Evolutionary conservation across 2,329 filamentous ascomycete species (phyloP).

Genomic region (Teratosphaeria destructans): DNA sequence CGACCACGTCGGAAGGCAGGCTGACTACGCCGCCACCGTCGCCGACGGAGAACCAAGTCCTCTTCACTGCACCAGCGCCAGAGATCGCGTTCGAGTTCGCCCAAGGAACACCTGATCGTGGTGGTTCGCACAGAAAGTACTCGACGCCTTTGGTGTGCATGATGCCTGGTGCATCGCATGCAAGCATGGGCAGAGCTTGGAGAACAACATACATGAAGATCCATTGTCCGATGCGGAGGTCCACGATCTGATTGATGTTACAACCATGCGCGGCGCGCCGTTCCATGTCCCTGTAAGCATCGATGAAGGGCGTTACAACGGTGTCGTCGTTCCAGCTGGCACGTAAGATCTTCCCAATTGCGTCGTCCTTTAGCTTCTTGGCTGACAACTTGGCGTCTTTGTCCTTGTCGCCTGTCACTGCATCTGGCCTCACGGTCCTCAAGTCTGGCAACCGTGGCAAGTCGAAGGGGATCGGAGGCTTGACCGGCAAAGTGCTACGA

Average conservation of each 20-base stretch:
- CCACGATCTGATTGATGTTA: constrained; percentile 54
- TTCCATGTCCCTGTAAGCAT: constrained; percentile 63
- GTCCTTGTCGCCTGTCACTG: constrained; percentile 55
- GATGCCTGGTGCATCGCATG: constrained; percentile 63
- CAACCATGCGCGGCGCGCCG: constrained; percentile 55
- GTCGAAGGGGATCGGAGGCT: constrained; percentile 86
- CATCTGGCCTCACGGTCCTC: constrained; percentile 53
- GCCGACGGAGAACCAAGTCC: constrained; percentile 65
- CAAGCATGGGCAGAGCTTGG: constrained; percentile 67
- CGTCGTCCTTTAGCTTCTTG: constrained; percentile 66
- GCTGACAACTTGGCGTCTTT: constrained; percentile 63
- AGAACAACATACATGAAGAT: constrained; percentile 70
- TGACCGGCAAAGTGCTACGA: constrained; percentile 74
- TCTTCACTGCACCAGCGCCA: constrained; percentile 24
- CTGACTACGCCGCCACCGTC: constrained; percentile 53
- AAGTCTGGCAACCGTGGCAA: constrained; percentile 67
- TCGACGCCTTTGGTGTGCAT: constrained; percentile 62
- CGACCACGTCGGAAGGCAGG: constrained; percentile 53
- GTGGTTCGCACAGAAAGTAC: constrained; percentile 71
- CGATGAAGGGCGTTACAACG: constrained; percentile 52
- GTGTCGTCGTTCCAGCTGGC: constrained; percentile 73
- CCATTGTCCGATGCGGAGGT: constrained; percentile 68
- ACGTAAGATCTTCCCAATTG: constrained; percentile 66
- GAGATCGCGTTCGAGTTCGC: constrained; percentile 45
- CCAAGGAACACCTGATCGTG: constrained; percentile 65